A percentile compares a stretch with the other conserved stretches of the same genome.
phyloP scores from a whole-genome alignment of 1,139 yeast genomes.

The Hyphopichia fennica region DNA sequence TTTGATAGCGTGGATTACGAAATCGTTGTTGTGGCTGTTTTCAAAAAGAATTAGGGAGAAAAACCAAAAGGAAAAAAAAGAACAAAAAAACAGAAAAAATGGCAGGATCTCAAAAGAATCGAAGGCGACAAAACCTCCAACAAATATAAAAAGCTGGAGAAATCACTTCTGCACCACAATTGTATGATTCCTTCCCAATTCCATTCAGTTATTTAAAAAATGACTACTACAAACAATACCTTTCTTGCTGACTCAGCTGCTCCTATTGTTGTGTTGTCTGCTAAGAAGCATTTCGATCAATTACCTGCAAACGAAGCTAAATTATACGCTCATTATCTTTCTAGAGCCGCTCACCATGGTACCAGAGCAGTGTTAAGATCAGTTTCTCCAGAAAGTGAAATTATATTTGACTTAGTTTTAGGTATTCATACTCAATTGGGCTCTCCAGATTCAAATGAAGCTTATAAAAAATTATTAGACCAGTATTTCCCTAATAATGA shows the following conservation, averaged over 20 bases:
- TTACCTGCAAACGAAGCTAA: slow-evolving; percentile 38
- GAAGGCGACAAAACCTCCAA: too few relatives aligned
- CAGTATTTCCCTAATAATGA: slow-evolving; percentile 27
- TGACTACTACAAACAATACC: slow-evolving; percentile 11
- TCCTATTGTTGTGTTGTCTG: slow-evolving; percentile 42
- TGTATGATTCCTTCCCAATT: too few relatives aligned
- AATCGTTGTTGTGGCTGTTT: too few relatives aligned
- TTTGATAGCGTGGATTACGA: too few relatives aligned
- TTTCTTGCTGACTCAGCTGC: slow-evolving; percentile 44
- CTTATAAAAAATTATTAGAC: slow-evolving; percentile 36
- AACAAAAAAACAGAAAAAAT: too few relatives aligned
- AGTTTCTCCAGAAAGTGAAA: slow-evolving; percentile 82
- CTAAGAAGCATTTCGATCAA: slow-evolving; percentile 45
- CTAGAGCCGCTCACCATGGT: slow-evolving; percentile 82
- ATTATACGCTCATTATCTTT: slow-evolving; percentile 77
- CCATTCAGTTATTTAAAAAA: too few relatives aligned
- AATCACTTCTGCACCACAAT: too few relatives aligned
- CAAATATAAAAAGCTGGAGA: too few relatives aligned
- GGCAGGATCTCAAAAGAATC: too few relatives aligned
- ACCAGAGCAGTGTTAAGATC: slow-evolving; percentile 76
- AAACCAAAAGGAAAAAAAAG: too few relatives aligned
- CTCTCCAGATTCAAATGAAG: slow-evolving; percentile 42
- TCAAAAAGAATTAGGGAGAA: too few relatives aligned
- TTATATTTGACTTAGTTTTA: slow-evolving; percentile 67
- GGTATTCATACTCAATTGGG: slow-evolving; percentile 52